Percentiles rank a stretch among this genome's conserved stretches.
phyloP scores from a whole-genome alignment of 805 yeast genomes.

The Isabelozyma pseudorhagii region DNA sequence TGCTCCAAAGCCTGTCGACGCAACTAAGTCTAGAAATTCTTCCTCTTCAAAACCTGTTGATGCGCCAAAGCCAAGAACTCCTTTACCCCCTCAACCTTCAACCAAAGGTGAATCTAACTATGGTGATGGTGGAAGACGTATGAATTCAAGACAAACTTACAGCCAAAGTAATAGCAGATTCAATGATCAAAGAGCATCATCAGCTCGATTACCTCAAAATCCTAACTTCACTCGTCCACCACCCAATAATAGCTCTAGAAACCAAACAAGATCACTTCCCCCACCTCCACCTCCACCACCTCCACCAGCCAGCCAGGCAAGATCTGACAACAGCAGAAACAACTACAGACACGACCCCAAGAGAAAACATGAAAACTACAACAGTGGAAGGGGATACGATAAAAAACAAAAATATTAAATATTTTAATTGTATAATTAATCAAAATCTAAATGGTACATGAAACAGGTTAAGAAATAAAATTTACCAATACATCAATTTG shows the following conservation, averaged over 20 bases:
- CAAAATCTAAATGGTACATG: background rate
- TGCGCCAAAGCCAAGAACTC: slow-evolving; percentile 1
- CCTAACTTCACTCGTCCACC: background rate
- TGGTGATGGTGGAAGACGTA: slow-evolving; percentile 5
- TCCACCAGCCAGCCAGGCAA: slow-evolving; percentile 14
- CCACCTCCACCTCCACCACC: slow-evolving; percentile 22
- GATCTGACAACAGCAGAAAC: slow-evolving; percentile 4
- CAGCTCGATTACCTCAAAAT: background rate
- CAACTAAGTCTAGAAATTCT: slow-evolving; percentile 2
- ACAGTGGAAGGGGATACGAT: slow-evolving; percentile 19
- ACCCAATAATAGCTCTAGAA: background rate
- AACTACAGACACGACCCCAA: slow-evolving; percentile 16
- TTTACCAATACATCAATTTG: background rate
- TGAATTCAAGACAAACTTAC: background rate
- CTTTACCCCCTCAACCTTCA: slow-evolving; percentile 9
- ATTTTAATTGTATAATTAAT: background rate
- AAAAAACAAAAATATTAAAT: slow-evolving; percentile 26
- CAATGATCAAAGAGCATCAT: background rate
- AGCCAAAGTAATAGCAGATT: slow-evolving; percentile 1
- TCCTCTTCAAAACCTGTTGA: background rate
- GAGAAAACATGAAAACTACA: slow-evolving; percentile 19
- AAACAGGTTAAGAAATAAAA: background rate
- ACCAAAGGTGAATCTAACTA: slow-evolving; percentile 3
- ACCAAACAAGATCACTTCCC: background rate
- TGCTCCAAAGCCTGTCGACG: background rate